Base-by-base conservation (phyloP, 768 basidiomycete genomes). In the Gloeopeniophorella convolvens region DNA sequence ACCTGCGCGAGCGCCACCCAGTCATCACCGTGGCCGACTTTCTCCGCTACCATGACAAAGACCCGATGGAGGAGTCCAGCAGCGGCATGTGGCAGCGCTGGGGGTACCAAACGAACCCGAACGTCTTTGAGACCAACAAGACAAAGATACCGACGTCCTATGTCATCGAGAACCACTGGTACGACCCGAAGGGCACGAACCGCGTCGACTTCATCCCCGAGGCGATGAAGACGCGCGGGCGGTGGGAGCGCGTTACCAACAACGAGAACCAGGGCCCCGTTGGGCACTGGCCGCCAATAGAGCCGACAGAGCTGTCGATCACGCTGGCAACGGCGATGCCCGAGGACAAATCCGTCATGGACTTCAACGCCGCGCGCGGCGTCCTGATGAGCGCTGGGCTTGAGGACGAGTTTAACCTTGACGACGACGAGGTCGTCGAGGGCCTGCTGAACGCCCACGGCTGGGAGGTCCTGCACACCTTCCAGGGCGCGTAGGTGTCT, bases 11-110 rank as follows among this genome's bases (percentile, higher is more conserved):
- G 32, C 57, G 47, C 1, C 65, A 73, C 13, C 60, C 68, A n/a
- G 67, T 75, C 45, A 49, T 76, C 55, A 68, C 69, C n/a, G 60
- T 68, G 23, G 61, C 68, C 10, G 73, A 75, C 35, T 75, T 71
- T 48, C 66, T 75, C 50, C 66, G 66, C 18, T 62, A 75, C 18
- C 71, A 76, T 48, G 59, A 58, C 32, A 64, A 68, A 39, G 46
- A 65, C 7, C 65, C 67, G 20, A 55, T 61, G 11, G 50, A 59
- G 18, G 73, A 75, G 46, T 60, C 60, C 50, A 62, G 64, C 46
- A 68, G 63, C 34, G 73, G 73, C 42, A 60, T 62, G 18, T 75
- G 73, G 72, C 60, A 66, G 7, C 62, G 63, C 2, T 50, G 66
- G 4, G 54, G 26, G 31, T 75, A 68, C 45, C 68, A 70, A 46